Conservation (phyloP, 129 eudicot genomes). For the Dittrichia graveolens region DNA sequence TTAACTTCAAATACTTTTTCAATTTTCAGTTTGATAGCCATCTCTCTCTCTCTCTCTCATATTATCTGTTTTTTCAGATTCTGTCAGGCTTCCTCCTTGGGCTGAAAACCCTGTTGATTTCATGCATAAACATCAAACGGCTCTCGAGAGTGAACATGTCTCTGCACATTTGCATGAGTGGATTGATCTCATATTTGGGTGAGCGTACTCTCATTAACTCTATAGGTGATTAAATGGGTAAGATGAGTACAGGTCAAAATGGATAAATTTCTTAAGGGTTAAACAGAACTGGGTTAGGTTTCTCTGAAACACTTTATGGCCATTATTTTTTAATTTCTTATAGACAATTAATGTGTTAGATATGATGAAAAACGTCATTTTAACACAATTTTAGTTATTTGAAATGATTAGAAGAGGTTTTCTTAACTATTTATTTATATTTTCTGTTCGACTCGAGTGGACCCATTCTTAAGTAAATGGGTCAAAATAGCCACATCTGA, state of each 20-base stretch:
- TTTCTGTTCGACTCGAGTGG: not conserved
- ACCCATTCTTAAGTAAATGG: constrained; percentile 3
- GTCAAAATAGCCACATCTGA: not conserved
- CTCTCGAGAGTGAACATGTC: constrained; percentile 96
- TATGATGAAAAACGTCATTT: not conserved
- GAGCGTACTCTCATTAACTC: constrained; percentile 25
- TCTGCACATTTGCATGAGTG: constrained; percentile 94
- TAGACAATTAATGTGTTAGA: not conserved
- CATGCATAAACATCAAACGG: constrained; percentile 81
- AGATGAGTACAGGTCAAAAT: no score
- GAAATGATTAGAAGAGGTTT: not conserved
- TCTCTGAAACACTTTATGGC: constrained; percentile 6
- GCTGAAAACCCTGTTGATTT: constrained; percentile 90
- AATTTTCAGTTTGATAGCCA: not conserved
- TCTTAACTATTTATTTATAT: not conserved
- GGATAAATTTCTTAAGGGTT: no score
- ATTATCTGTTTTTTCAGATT: constrained; percentile 45
- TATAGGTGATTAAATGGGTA: not conserved
- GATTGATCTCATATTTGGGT: constrained; percentile 98
- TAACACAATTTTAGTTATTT: not conserved
- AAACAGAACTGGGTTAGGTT: no score
- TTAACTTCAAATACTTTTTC: constrained; percentile 10
- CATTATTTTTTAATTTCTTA: not conserved
- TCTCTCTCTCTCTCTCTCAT: not conserved
- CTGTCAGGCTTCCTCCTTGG: constrained; percentile 91